Percentiles rank a stretch among this genome's conserved stretches.
These are phyloP conservation scores for Chlamydomonas incerta DNA, from an alignment of 139 green algal genomes.

Conservation along the genomic window DNA sequence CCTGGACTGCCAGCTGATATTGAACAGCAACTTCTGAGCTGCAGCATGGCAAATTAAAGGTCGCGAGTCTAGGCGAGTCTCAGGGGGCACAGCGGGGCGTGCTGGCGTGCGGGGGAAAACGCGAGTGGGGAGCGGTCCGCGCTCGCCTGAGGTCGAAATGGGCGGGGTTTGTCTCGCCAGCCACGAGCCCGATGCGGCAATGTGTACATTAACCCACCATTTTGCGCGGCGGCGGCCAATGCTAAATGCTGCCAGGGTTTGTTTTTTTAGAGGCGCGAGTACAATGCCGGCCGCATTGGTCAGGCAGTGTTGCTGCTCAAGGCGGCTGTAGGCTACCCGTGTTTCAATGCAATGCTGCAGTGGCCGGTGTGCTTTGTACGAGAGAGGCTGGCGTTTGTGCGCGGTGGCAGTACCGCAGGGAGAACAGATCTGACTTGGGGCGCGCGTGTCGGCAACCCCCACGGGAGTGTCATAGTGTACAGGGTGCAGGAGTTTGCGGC, in stretches of 20 bases:
- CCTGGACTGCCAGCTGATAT: no score
- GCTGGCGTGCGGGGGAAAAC: no score
- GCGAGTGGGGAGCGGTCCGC: no score
- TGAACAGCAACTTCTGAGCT: no score
- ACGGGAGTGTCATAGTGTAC: constrained; percentile 3
- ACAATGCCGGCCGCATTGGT: not conserved
- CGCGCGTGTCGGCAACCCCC: not conserved
- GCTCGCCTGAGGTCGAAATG: no score
- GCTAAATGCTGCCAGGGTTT: not conserved
- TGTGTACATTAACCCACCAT: not conserved
- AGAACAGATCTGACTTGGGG: not conserved
- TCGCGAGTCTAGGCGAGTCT: no score
- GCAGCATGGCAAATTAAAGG: no score
- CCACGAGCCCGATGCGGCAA: no score
- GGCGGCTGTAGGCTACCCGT: not conserved
- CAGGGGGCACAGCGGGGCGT: no score
- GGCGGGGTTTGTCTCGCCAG: no score
- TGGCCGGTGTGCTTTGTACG: constrained; percentile 8
- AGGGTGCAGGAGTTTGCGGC: not conserved
- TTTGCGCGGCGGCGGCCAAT: not conserved
- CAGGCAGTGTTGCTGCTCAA: not conserved
- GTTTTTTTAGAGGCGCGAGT: not conserved
- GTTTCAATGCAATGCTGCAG: not conserved
- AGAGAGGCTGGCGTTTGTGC: not conserved
- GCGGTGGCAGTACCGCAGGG: not conserved